These are phyloP conservation scores for Neopestalotiopsis sp. DNA, from an alignment of 2,329 filamentous ascomycete species.

Conservation along the genomic window DNA sequence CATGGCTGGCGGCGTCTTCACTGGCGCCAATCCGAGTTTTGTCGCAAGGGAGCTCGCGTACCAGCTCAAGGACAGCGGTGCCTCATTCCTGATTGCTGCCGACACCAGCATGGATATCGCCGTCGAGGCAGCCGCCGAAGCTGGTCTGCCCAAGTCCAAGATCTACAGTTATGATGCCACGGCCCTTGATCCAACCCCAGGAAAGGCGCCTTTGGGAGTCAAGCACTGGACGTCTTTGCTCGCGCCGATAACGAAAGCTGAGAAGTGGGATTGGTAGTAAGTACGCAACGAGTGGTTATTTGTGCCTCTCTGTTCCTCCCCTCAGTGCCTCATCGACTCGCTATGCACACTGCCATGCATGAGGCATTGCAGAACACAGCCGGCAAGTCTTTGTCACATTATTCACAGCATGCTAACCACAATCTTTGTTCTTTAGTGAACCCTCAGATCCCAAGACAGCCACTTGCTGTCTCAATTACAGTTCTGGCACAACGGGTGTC, in stretches of 20 bases:
- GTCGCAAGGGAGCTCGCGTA: constrained; percentile 75
- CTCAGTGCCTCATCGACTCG: background rate
- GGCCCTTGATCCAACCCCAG: constrained; percentile 39
- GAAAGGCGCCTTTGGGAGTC: constrained; percentile 29
- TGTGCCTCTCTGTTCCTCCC: background rate
- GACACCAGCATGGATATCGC: constrained; percentile 65
- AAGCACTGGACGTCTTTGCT: constrained; percentile 35
- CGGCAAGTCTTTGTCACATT: background rate
- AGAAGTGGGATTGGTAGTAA: constrained; percentile 64
- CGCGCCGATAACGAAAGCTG: constrained; percentile 45
- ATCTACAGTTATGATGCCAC: constrained; percentile 71
- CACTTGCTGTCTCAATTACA: constrained; percentile 78
- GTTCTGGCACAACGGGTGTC: constrained; percentile 77
- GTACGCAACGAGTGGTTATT: background rate
- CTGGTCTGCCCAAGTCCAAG: constrained; percentile 56
- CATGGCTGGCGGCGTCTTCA: constrained; percentile 81
- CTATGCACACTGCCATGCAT: background rate
- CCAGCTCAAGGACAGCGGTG: constrained; percentile 74
- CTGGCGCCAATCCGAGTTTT: constrained; percentile 74
- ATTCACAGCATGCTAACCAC: background rate
- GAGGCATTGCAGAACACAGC: background rate
- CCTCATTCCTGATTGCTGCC: constrained; percentile 70
- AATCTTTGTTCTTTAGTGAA: constrained; percentile 35
- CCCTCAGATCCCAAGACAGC: constrained; percentile 53
- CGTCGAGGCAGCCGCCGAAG: constrained; percentile 66